Evolutionary conservation across 169 alveolate genomes (phyloP).

Genomic region (Eimeria necatrix): DNA sequence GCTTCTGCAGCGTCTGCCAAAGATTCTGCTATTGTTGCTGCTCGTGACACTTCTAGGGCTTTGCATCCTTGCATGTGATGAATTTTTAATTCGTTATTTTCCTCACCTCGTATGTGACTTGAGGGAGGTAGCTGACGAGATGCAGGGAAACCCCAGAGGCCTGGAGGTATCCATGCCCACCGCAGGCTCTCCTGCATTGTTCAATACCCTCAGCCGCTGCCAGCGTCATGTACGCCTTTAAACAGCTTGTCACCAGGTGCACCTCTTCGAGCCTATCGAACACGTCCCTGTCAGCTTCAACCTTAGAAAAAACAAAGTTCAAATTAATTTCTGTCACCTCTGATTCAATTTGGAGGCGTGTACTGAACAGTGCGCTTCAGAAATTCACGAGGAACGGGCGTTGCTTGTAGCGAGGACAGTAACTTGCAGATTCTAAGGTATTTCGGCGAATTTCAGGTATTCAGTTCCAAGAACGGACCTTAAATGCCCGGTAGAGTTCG

Average conservation of each 20-base stretch:
- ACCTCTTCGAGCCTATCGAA: conserved; percentile 51
- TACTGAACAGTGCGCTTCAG: too few relatives aligned
- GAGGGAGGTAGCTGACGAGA: conserved; percentile 72
- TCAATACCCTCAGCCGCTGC: conserved; percentile 76
- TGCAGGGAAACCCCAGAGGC: conserved; percentile 77
- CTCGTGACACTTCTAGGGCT: background rate
- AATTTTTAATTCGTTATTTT: too few relatives aligned
- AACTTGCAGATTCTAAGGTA: too few relatives aligned
- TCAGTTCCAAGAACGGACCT: too few relatives aligned
- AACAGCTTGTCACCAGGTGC: conserved; percentile 72
- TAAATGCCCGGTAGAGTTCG: conserved; percentile 25
- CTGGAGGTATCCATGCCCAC: conserved; percentile 79
- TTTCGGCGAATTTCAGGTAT: too few relatives aligned
- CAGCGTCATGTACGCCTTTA: conserved; percentile 76
- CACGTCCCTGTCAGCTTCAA: background rate
- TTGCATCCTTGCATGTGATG: too few relatives aligned
- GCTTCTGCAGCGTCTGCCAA: background rate
- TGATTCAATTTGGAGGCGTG: too few relatives aligned
- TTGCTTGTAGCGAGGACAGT: too few relatives aligned
- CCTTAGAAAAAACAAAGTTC: background rate
- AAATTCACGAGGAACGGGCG: too few relatives aligned
- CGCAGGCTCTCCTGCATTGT: conserved; percentile 76
- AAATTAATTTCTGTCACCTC: too few relatives aligned
- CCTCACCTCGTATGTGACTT: conserved; percentile 79
- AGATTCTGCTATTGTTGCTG: background rate